These are phyloP conservation scores for Metschnikowia arizonensis DNA, from an alignment of 805 yeast genomes.

Conservation along the genomic window DNA sequence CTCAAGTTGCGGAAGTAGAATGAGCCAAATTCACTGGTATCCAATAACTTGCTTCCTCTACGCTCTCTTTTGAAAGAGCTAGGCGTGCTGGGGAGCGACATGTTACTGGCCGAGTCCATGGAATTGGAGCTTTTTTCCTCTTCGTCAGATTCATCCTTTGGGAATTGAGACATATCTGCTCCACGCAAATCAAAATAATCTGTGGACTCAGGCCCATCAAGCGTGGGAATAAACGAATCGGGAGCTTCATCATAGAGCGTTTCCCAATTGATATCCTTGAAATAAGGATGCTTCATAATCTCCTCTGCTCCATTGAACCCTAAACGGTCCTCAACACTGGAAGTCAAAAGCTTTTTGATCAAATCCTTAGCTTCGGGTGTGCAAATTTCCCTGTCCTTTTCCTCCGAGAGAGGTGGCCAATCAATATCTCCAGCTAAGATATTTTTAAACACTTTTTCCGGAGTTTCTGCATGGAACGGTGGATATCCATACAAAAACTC, in stretches of 20 bases:
- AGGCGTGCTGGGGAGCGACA: slow-evolving; percentile 20
- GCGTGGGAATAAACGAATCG: slow-evolving; percentile 69
- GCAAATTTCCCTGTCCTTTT: slow-evolving; percentile 50
- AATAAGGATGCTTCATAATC: slow-evolving; percentile 75
- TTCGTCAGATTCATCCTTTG: slow-evolving; percentile 42
- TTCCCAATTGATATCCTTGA: slow-evolving; percentile 70
- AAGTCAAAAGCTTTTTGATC: slow-evolving; percentile 55
- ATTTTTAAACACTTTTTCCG: slow-evolving; percentile 77
- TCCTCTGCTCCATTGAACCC: slow-evolving; percentile 80
- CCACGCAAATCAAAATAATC: slow-evolving; percentile 92
- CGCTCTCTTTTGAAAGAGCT: slow-evolving; percentile 52
- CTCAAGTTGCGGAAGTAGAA: slow-evolving; percentile 86
- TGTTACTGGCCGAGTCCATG: slow-evolving; percentile 11
- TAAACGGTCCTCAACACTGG: slow-evolving; percentile 63
- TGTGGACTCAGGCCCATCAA: slow-evolving; percentile 79
- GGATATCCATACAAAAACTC: slow-evolving; percentile 92
- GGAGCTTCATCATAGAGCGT: slow-evolving; percentile 65
- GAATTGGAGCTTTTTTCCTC: slow-evolving; percentile 11
- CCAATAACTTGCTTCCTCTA: slow-evolving; percentile 68
- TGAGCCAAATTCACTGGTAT: slow-evolving; percentile 81
- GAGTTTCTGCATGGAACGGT: slow-evolving; percentile 83
- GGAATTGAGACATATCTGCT: slow-evolving; percentile 65
- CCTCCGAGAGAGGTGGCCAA: slow-evolving; percentile 72
- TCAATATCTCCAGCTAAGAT: slow-evolving; percentile 69
- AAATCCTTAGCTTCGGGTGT: slow-evolving; percentile 70